A percentile compares a stretch with the other conserved stretches of the same genome.
Evolutionary conservation across 2,329 filamentous ascomycete species (phyloP).

Genomic region (Paramyrothecium sp.): DNA sequence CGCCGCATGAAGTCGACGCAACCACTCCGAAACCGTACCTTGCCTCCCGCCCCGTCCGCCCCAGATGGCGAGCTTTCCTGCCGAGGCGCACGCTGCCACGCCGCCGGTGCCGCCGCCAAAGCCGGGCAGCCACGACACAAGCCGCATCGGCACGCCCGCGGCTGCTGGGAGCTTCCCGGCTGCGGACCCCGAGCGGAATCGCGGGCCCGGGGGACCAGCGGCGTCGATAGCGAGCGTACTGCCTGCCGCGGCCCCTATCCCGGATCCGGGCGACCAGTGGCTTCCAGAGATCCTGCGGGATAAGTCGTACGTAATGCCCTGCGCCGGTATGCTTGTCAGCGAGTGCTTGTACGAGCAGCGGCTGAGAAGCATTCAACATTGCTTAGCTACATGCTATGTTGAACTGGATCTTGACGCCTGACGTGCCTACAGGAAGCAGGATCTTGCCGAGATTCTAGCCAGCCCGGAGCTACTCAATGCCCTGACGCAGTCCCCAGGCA

Average conservation of each 20-base stretch:
- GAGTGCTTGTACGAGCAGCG: not conserved
- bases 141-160: conserved; percentile 64
- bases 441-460: conserved; percentile 69
- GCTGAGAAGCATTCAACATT: not conserved
- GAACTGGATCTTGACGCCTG: too few species aligned
- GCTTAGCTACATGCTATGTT: not conserved
- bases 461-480: conserved; percentile 67
- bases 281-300: conserved; percentile 74
- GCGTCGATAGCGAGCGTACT: conserved; percentile 13
- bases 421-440: conserved; percentile 60
- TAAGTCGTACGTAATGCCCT: conserved; percentile 64
- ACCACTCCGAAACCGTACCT: not conserved
- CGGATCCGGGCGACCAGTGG: conserved; percentile 71
- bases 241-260: conserved; percentile 33
- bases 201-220: conserved; percentile 1
- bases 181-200: conserved; percentile 23
- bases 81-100: conserved; percentile 25
- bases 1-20: too few species aligned
- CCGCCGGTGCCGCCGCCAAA: conserved; percentile 73
- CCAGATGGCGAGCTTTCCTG: conserved; percentile 26
- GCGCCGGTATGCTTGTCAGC: not conserved
- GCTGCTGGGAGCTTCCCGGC: conserved; percentile 43
- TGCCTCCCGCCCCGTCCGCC: not conserved
- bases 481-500: conserved; percentile 65
- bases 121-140: conserved; percentile 66